Evolutionary conservation across 1,284 basidiomycete species (phyloP).

Genomic region (Ustilago shanxiensis): DNA sequence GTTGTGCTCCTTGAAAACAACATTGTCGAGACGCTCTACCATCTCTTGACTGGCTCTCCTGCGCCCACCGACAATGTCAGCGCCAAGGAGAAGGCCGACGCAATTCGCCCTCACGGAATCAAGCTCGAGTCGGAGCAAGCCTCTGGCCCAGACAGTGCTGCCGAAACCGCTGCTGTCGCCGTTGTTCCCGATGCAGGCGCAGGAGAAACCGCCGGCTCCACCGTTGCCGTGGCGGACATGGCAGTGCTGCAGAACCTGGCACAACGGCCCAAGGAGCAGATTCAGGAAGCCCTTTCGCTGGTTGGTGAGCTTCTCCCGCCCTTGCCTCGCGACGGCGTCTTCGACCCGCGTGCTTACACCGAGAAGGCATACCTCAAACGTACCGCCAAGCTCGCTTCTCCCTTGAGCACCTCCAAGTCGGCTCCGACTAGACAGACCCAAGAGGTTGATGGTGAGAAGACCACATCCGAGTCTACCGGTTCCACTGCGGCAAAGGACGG

Average conservation of each 20-base stretch:
- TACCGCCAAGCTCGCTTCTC: constrained; percentile 15
- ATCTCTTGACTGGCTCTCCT: constrained; percentile 65
- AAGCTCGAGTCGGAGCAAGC: constrained; percentile 42
- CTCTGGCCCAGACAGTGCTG: constrained; percentile 32
- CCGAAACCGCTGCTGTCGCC: constrained; percentile 50
- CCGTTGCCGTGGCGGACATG: constrained; percentile 77
- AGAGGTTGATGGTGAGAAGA: constrained; percentile 15
- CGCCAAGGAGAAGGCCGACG: constrained; percentile 22
- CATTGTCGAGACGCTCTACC: constrained; percentile 66
- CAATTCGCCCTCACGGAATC: constrained; percentile 29
- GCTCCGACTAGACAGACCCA: background rate
- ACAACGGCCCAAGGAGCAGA: constrained; percentile 87
- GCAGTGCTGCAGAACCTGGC: constrained; percentile 96
- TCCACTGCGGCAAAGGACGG: background rate
- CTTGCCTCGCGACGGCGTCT: constrained; percentile 82
- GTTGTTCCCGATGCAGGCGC: constrained; percentile 35
- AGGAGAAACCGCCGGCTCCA: constrained; percentile 18
- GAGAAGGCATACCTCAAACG: constrained; percentile 79
- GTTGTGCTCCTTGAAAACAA: constrained; percentile 63
- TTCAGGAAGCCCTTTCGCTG: constrained; percentile 66
- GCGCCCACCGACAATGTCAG: constrained; percentile 38
- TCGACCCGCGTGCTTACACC: constrained; percentile 88
- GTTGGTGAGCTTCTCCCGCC: constrained; percentile 65
- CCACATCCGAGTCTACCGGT: constrained; percentile 2
- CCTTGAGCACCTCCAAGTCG: background rate